phyloP scores from a whole-genome alignment of 768 basidiomycete species.

The Lyophyllum semitale region DNA sequence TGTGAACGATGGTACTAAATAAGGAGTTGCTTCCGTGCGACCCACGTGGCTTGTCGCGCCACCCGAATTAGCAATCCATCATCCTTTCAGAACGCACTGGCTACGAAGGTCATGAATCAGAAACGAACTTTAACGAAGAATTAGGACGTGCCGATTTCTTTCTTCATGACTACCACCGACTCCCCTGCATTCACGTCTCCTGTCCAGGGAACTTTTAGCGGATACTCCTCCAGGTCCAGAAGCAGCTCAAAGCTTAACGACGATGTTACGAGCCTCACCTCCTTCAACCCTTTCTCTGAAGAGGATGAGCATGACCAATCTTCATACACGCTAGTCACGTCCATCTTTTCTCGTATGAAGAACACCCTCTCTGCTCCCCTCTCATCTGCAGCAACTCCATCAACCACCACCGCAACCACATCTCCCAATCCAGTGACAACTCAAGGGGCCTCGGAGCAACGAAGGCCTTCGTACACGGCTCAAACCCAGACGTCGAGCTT shows the following conservation, averaged over 20 bases:
- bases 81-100: neutral
- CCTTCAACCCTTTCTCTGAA: slow-evolving; percentile 91
- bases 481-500: slow-evolving; percentile 50
- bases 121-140: neutral
- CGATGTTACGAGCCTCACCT: slow-evolving; percentile 76
- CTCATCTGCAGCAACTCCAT: slow-evolving; percentile 49
- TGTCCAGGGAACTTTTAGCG: slow-evolving; percentile 34
- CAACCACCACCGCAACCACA: slow-evolving; percentile 32
- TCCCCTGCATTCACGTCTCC: slow-evolving; percentile 33
- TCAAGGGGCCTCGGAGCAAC: slow-evolving; percentile 42
- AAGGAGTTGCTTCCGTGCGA: neutral
- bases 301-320: slow-evolving; percentile 91
- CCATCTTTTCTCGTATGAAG: slow-evolving; percentile 80
- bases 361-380: slow-evolving; percentile 73
- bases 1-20: no score
- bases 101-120: slow-evolving; percentile 1
- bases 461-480: slow-evolving; percentile 57
- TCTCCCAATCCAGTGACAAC: slow-evolving; percentile 26
- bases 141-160: neutral
- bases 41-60: slow-evolving; percentile 7
- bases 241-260: slow-evolving; percentile 59
- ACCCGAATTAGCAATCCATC: neutral
- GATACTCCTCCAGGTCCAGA: slow-evolving; percentile 57
- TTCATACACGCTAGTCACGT: slow-evolving; percentile 81
- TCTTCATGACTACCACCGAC: slow-evolving; percentile 25